A percentile compares a stretch with the other conserved stretches of the same genome.
These are phyloP conservation scores for Geosmithia putterillii DNA, from an alignment of 2,329 filamentous ascomycete genomes.

Conservation along the genomic window DNA sequence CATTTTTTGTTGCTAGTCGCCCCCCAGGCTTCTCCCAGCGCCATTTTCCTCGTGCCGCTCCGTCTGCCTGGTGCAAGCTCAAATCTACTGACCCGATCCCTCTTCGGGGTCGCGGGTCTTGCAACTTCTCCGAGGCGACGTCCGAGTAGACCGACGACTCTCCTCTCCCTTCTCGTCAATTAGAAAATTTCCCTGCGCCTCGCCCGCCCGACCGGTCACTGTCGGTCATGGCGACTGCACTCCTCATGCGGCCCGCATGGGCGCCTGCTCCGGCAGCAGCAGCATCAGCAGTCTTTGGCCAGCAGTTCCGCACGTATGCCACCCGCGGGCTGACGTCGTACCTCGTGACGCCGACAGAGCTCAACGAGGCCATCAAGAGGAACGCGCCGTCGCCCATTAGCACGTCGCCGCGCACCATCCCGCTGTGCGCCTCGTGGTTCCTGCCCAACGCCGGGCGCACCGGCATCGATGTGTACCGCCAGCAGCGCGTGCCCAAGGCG, in stretches of 20 bases:
- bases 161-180: too few species aligned
- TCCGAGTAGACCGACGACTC: background rate
- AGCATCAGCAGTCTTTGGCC: background rate
- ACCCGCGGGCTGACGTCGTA: slow-evolving; percentile 55
- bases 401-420: slow-evolving; percentile 71
- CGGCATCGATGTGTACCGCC: slow-evolving; percentile 69
- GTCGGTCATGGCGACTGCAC: slow-evolving; percentile 27
- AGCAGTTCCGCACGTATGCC: background rate
- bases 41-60: too few species aligned
- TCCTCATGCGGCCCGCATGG: slow-evolving; percentile 28
- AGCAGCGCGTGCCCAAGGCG: slow-evolving; percentile 74
- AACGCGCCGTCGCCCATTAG: slow-evolving; percentile 71
- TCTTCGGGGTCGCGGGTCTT: slow-evolving; percentile 1
- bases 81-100: background rate
- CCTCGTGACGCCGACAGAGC: slow-evolving; percentile 73
- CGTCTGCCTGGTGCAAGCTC: background rate
- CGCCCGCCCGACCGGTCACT: background rate
- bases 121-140: background rate
- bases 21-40: too few species aligned
- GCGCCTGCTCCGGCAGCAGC: slow-evolving; percentile 8
- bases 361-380: slow-evolving; percentile 69
- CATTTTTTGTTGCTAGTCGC: too few species aligned
- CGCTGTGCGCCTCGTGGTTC: slow-evolving; percentile 91
- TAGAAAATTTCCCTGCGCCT: too few species aligned
- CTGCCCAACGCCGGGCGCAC: slow-evolving; percentile 81